Base-by-base conservation (phyloP, 1,284 basidiomycete genomes). In the Rhodofomes roseus region DNA sequence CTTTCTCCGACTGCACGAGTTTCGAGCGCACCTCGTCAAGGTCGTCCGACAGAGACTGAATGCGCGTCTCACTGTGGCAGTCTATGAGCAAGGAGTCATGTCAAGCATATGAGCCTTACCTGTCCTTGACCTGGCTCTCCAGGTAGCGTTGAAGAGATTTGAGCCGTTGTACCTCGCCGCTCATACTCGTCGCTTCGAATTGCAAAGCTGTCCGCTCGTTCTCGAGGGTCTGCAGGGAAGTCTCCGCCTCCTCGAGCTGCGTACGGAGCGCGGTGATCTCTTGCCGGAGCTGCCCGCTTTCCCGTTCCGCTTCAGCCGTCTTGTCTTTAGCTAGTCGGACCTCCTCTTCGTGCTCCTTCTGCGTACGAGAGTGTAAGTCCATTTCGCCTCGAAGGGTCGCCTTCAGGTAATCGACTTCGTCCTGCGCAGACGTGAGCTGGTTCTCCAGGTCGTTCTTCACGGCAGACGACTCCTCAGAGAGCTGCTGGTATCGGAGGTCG, bases 131-230 rank as follows among this genome's bases (percentile, higher is more conserved):
- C 66, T 87, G 83, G 64, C 76, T 79, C 70, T 91, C 87, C 52
- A 88, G 68, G 68, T 81, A 83, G 58, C 84, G 80, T 43, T 77
- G 77, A 58, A 87, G 70, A 14, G 87, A 87, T 53, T 81, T 74
- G 5, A 77, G 79, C 29, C 83, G 81, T 68, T 91, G 86, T 23
- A 83, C 72, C 66, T 90, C 86, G 2, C 86, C 85, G 57, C 83
- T 80, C 18, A 90, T 72, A 18, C 74, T 73, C 0, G 86, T 88
- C 43, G 80, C 77, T 63, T 85, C 76, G 37, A 77, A 76, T 61
- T 89, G 83, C 25, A 87, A 69, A 11, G 61, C 55, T 6, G 69
- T 68, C 50, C 80, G 84, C 70, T 87, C 85, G 54, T 79, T 76
- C 60, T 81, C 78, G 31, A 80, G 58, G 2, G 66, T 55, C 40